A percentile compares a stretch with the other conserved stretches of the same genome.
Conservation (phyloP, 2,329 filamentous ascomycete species). For the Conoideocrella luteorostrata region DNA sequence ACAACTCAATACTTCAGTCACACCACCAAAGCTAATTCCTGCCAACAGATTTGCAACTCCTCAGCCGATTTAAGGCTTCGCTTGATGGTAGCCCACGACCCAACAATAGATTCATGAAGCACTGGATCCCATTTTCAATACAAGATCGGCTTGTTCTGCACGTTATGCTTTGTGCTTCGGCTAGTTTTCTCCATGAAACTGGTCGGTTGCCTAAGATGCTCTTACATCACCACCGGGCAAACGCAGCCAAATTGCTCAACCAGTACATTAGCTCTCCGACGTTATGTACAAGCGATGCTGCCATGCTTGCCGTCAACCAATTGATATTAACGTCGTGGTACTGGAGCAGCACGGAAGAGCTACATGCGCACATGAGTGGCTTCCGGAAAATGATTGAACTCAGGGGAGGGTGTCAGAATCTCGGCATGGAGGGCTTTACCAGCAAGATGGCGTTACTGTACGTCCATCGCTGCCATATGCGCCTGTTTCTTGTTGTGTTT, state of each 20-base stretch:
- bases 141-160: constrained; percentile 44
- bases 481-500: too few species aligned
- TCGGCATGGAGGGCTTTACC: constrained; percentile 41
- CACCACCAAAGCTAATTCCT: too few species aligned
- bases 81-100: constrained; percentile 41
- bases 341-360: constrained; percentile 40
- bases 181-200: constrained; percentile 45
- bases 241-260: constrained; percentile 39
- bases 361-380: constrained; percentile 40
- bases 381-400: constrained; percentile 41
- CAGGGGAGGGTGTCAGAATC: constrained; percentile 37
- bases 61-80: constrained; percentile 45
- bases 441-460: constrained; percentile 44
- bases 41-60: constrained; percentile 37
- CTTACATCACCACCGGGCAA: constrained; percentile 36
- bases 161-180: constrained; percentile 43
- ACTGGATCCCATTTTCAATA: constrained; percentile 41
- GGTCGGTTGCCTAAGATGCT: constrained; percentile 38
- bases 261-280: constrained; percentile 33
- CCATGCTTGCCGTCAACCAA: constrained; percentile 42
- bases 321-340: constrained; percentile 48
- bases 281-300: constrained; percentile 35
- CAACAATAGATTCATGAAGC: constrained; percentile 38
- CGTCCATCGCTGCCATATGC: too few species aligned
- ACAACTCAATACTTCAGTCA: too few species aligned